A percentile compares a stretch with the other conserved stretches of the same genome.
Conservation (phyloP, 1,284 basidiomycete genomes). For the Cerrena zonata region DNA sequence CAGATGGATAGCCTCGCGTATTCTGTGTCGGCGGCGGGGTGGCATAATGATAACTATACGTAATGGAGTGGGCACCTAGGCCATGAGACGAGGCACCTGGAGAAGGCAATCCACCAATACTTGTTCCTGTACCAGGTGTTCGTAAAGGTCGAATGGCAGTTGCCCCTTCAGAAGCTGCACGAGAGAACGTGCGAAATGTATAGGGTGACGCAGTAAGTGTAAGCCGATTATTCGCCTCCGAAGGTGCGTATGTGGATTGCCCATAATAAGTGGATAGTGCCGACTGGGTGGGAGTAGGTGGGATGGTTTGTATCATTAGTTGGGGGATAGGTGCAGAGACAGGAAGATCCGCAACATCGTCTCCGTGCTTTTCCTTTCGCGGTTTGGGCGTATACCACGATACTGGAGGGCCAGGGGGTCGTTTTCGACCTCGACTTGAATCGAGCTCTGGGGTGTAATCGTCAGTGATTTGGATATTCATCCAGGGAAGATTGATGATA, state of each 20-base stretch:
- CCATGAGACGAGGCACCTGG: constrained; percentile 8
- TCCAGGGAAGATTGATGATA: constrained; percentile 5
- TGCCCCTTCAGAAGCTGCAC: constrained; percentile 1
- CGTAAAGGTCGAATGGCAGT: constrained; percentile 4
- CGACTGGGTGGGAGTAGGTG: constrained; percentile 7
- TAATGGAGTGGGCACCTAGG: constrained; percentile 2
- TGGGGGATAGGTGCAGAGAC: not conserved
- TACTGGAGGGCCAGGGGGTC: not conserved
- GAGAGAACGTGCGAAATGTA: not conserved
- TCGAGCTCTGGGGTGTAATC: constrained; percentile 7
- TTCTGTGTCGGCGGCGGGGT: not conserved
- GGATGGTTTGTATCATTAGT: constrained; percentile 7
- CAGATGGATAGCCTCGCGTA: not conserved
- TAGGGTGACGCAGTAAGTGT: constrained; percentile 5
- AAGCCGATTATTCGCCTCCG: not conserved
- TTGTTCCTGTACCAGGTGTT: constrained; percentile 1
- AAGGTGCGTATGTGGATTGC: not conserved
- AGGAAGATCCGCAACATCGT: not conserved
- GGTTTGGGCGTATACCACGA: constrained; percentile 7
- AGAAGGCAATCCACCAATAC: not conserved
- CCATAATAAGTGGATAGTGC: not conserved
- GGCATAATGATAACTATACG: constrained; percentile 7
- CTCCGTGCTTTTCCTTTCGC: constrained; percentile 1
- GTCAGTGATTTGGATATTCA: constrained; percentile 1
- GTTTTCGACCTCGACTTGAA: constrained; percentile 4